Base-by-base conservation (phyloP, 352 stramenopile genomes). In the Globisporangium irregulare region DNA sequence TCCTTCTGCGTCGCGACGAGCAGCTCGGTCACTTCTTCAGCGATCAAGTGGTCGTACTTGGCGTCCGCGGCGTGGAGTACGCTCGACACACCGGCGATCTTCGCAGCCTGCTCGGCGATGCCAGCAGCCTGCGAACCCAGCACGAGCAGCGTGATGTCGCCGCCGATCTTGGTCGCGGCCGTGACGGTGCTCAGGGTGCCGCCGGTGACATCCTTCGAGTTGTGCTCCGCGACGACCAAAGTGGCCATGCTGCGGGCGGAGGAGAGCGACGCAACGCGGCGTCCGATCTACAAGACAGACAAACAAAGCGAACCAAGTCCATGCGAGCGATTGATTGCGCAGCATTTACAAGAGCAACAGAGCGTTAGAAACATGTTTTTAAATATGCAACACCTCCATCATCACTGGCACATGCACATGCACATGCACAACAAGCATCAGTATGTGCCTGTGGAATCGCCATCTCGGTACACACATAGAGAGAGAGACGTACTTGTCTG, bases 141-240 rank as follows among this genome's bases (percentile, higher is more conserved):
- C 69, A 96, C 84, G 60, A 94, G 75, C 64, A 95, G 38, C 38
- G 84, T 94, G 38, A 95, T 78, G 71, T 96, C 88, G 27, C 78
- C 81, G 62, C 89, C 87, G 62, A 98, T 86, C 73, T 96, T 78
- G 36, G 73, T 72, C 4, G 93, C 91, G 18, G 93, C 93, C 59
- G 92, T 97, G 36, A 98, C 77, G 20, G 90, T 86, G 69, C 83
- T 83, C 57, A 98, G 76, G 62, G 93, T 97, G 53, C 73, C 81
- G 22, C 78, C 73, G 0, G 81, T 92, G 29, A 97, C 69, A 32
- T 84, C 75, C 62, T 81, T 74, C 54, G 78, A 73, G 77, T 96
- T 93, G 79, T 96, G 88, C 76, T 97, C 91, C 59, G 90, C 90
- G 59, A 97, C 75, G 38, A 97, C 87, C n/a, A 97, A 73, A 48